Percentiles rank a stretch among this genome's conserved stretches.
Conservation (phyloP, 2,329 filamentous ascomycete species). For the Monascus ruber region DNA sequence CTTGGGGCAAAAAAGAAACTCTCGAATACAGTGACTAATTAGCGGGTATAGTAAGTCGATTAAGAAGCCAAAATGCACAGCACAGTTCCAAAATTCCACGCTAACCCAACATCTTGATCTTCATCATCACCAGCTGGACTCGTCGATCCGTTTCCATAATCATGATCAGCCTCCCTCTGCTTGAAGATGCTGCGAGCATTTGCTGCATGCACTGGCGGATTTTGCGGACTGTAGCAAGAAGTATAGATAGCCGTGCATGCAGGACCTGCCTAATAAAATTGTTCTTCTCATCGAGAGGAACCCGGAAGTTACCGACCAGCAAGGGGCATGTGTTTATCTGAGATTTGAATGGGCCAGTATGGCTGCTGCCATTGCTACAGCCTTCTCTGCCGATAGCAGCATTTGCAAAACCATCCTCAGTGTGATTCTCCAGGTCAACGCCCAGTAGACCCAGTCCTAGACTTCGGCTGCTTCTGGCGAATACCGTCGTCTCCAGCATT, state of each 20-base stretch:
- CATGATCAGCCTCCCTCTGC: conserved; percentile 16
- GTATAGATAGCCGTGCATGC: conserved; percentile 15
- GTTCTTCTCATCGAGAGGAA: conserved; percentile 17
- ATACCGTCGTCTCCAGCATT: conserved; percentile 12
- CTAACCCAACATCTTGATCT: conserved; percentile 13
- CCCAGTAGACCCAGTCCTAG: conserved; percentile 6
- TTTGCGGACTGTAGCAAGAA: conserved; percentile 14
- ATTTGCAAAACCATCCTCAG: neutral
- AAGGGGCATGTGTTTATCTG: conserved; percentile 16
- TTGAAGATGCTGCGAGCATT: conserved; percentile 8
- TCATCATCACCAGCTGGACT: conserved; percentile 19
- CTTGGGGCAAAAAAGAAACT: too few relatives aligned
- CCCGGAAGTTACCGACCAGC: conserved; percentile 14
- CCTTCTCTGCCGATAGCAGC: neutral
- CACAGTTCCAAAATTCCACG: conserved; percentile 1
- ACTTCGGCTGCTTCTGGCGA: conserved; percentile 5
- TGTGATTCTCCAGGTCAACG: conserved; percentile 4
- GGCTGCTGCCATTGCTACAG: neutral
- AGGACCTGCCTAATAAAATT: conserved; percentile 16
- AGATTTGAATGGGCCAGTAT: neutral
- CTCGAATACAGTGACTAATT: too few relatives aligned
- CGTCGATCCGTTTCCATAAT: conserved; percentile 21
- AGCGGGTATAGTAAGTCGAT: too few relatives aligned
- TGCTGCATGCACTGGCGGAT: conserved; percentile 18
- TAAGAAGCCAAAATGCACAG: conserved; percentile 2